These are phyloP conservation scores for Saturnispora sanitii DNA, from an alignment of 805 yeast species.

Conservation along the genomic window DNA sequence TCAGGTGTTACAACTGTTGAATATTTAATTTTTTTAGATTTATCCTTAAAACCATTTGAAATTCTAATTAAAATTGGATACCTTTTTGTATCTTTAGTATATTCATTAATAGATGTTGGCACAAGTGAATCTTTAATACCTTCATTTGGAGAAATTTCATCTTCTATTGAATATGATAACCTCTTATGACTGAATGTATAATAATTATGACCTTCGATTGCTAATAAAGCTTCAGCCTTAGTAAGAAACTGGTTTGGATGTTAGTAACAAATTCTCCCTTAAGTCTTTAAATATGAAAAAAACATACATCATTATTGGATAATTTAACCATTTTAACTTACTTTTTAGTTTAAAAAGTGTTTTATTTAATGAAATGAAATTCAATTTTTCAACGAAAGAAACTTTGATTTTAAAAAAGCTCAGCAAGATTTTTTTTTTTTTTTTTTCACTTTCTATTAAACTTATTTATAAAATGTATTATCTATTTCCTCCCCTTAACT, in stretches of 20 bases:
- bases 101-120: neutral
- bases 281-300: neutral
- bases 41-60: conserved; percentile 45
- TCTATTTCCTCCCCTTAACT: neutral
- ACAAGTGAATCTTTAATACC: neutral
- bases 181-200: conserved; percentile 56
- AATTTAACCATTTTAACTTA: conserved; percentile 15
- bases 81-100: conserved; percentile 1
- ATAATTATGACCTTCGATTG: conserved; percentile 27
- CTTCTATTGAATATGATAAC: conserved; percentile 21
- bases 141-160: conserved; percentile 10
- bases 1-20: conserved; percentile 63
- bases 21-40: conserved; percentile 44
- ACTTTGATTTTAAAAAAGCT: neutral
- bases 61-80: conserved; percentile 65
- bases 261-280: neutral
- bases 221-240: conserved; percentile 17
- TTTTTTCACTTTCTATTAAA: neutral
- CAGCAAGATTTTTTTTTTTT: neutral
- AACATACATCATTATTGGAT: conserved; percentile 21
- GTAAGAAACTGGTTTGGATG: conserved; percentile 18
- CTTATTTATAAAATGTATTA: neutral
- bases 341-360: no score
- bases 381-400: neutral
- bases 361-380: neutral